Evolutionary conservation across 2,329 filamentous ascomycete genomes (phyloP).

Genomic region (Clarireedia paspali): DNA sequence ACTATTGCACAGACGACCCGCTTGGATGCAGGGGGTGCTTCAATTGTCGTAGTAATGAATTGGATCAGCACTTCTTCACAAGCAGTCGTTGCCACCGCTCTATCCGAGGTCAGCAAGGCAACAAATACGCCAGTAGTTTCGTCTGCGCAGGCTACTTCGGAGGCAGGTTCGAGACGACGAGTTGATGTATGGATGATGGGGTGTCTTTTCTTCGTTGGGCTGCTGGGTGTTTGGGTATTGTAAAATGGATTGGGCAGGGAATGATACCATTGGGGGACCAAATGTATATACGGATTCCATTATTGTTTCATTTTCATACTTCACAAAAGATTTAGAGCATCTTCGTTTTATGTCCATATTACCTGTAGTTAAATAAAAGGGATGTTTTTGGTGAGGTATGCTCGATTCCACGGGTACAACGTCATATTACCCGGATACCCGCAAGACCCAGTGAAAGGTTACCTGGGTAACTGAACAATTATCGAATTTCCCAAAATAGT

Average conservation of each 20-base stretch:
- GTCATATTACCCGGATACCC: background rate
- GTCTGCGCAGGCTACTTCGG: background rate
- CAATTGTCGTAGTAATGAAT: constrained; percentile 3
- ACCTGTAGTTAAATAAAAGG: no score
- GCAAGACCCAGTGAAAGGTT: background rate
- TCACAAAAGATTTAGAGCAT: no score
- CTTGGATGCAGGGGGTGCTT: background rate
- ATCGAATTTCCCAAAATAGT: no score
- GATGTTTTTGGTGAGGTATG: background rate
- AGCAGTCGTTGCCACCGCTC: background rate
- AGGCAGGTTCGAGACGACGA: background rate
- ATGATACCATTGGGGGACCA: background rate
- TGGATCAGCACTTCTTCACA: background rate
- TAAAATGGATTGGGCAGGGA: background rate
- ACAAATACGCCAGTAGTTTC: no score
- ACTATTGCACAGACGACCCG: background rate
- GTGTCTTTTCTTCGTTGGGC: background rate
- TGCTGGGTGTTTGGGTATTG: background rate
- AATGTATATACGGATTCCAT: background rate
- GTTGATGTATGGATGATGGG: background rate
- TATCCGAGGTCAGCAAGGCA: background rate
- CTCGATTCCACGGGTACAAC: background rate
- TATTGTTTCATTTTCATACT: background rate
- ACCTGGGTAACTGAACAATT: no score
- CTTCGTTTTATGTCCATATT: no score